Conservation (phyloP, 2,329 filamentous ascomycete species). For the Colletotrichum sp. region DNA sequence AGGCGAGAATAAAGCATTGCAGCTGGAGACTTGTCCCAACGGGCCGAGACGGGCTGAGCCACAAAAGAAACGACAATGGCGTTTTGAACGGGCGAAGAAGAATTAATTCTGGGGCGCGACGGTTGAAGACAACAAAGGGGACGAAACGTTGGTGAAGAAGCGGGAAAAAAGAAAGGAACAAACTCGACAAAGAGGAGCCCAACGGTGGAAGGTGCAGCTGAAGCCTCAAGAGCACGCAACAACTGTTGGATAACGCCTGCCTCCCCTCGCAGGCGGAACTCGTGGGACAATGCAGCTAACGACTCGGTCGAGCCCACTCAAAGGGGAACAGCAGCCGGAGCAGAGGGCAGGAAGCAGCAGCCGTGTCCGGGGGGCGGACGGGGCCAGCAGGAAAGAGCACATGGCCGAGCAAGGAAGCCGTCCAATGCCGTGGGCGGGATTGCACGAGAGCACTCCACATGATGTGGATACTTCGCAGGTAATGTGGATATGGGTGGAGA, state of each 20-base stretch:
- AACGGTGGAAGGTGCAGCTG: not conserved
- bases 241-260: not conserved
- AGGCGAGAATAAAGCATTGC: not conserved
- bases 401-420: constrained; percentile 12
- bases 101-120: not conserved
- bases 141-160: not conserved
- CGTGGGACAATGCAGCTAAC: not conserved
- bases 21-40: not conserved
- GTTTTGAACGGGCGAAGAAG: not conserved
- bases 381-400: constrained; percentile 5
- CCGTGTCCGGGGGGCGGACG: not conserved
- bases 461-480: rapidly evolving
- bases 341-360: not conserved
- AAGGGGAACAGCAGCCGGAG: constrained; percentile 1
- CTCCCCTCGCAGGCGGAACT: not conserved
- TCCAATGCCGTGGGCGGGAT: not conserved
- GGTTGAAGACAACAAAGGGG: constrained; percentile 1
- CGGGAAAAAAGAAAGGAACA: not conserved
- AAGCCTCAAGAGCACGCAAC: not conserved
- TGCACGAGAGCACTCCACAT: not conserved
- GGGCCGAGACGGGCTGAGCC: not conserved
- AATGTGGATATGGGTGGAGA: not conserved
- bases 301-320: not conserved
- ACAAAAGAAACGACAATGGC: not conserved
- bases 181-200: not conserved